phyloP scores from a whole-genome alignment of 2,329 filamentous ascomycete genomes.

The Mariannaea sp. region DNA sequence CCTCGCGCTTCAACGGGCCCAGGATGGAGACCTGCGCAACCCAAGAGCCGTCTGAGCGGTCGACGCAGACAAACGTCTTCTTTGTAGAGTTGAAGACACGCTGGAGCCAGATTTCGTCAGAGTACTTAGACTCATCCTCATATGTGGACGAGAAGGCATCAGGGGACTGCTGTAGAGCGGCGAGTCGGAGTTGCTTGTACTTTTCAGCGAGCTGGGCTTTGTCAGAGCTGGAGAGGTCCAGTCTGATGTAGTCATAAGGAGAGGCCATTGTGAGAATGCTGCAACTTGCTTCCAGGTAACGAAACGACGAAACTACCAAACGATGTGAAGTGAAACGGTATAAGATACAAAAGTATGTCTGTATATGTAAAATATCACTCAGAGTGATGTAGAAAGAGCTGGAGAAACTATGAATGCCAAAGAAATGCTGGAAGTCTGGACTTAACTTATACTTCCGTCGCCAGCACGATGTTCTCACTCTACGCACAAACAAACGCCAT shows the following conservation, averaged over 20 bases:
- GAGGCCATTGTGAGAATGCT: neutral
- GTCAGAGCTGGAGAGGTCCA: neutral
- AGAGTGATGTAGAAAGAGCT: no score
- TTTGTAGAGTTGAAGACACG: neutral
- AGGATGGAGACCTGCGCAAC: slow-evolving; percentile 4
- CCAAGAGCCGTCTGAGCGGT: neutral
- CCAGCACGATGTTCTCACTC: no score
- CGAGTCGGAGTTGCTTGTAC: slow-evolving; percentile 9
- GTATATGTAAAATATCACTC: no score
- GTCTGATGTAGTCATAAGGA: neutral
- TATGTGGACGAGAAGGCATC: slow-evolving; percentile 8
- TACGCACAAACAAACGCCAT: no score
- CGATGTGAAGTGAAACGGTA: no score
- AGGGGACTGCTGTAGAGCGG: slow-evolving; percentile 1
- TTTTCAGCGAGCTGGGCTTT: neutral
- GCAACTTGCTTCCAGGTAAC: no score
- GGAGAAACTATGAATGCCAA: no score
- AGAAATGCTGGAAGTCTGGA: no score
- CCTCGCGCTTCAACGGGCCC: neutral
- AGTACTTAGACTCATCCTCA: slow-evolving; percentile 1
- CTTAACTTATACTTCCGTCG: no score
- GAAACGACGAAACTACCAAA: no score
- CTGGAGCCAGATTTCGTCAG: neutral
- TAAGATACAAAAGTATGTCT: no score
- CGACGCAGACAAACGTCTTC: slow-evolving; percentile 4